Evolutionary conservation across 1,139 yeast species (phyloP), one percentile per base, ranked within the genome.

Genomic region (Geotrichum carabidarum): DNA sequence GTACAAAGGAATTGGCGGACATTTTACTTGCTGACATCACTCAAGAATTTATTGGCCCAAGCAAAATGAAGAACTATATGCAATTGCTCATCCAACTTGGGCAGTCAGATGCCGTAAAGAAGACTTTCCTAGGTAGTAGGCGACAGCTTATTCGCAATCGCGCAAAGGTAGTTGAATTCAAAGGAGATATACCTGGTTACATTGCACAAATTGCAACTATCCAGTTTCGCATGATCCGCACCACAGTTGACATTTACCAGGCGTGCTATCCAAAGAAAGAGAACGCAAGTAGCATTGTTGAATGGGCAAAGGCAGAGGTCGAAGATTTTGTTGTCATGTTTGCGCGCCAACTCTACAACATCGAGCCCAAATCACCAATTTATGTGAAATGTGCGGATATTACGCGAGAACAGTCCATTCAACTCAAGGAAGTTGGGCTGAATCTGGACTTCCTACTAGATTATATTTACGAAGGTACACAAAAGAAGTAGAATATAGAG

Each of bases 241-340:
- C 75, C 27, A 77, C 86, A 0, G 77, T 78, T 12, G 66, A 70
- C 15, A 68, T 78, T 38, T 83, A 74, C 65, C 71, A 73, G 50
- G 64, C 67, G 8, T 70, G 81, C 35, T 83, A 80, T 61, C 57
- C 57, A 4, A 30, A 41, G 34, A 51, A 50, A 18, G 65, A 69
- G 11, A 69, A 68, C 8, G 60, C 71, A 53, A 74, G 74, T 63
- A 74, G 70, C 59, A 72, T 83, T 4, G 81, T 81, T 1, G 77
- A 78, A 50, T 89, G 96, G 96, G 82, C 87, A 45, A 78, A 80
- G 54, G 78, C 77, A 1, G 88, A 85, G 65, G 81, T 87, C 37
- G 79, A 81, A 51, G 74, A 75, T 53, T 84, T 86, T 63, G 81
- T 83, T 37, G 71, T 72, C 15, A 71, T 82, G 22, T 78, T 89